Evolutionary conservation across 2,329 filamentous ascomycete species (phyloP).

Genomic region (Neonectria neomacrospora): DNA sequence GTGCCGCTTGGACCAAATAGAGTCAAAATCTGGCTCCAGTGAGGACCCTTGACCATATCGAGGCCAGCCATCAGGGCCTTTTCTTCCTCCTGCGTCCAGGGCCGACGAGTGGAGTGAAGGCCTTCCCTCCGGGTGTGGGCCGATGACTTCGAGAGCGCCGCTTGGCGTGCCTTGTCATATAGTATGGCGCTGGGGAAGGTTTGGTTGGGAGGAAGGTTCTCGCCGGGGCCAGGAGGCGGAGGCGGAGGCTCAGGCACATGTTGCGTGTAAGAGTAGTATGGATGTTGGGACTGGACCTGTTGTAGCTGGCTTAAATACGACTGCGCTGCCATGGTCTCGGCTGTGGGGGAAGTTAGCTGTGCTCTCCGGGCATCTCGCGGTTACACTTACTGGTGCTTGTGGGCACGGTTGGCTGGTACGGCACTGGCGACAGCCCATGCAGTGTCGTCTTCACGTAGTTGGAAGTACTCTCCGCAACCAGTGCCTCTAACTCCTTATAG

Average conservation of each 20-base stretch:
- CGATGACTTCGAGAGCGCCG: slow-evolving; percentile 66
- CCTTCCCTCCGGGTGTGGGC: slow-evolving; percentile 67
- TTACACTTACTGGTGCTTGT: slow-evolving; percentile 51
- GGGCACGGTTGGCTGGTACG: slow-evolving; percentile 56
- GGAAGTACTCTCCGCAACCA: slow-evolving; percentile 57
- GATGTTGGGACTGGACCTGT: slow-evolving; percentile 51
- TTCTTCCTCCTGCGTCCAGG: slow-evolving; percentile 91
- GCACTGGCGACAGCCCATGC: slow-evolving; percentile 55
- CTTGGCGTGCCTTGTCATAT: slow-evolving; percentile 69
- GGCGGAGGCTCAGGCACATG: slow-evolving; percentile 51
- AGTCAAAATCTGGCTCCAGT: slow-evolving; percentile 91
- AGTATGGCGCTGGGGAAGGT: slow-evolving; percentile 64
- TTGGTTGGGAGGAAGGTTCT: slow-evolving; percentile 66
- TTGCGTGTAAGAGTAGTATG: slow-evolving; percentile 50
- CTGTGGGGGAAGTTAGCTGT: slow-evolving; percentile 28
- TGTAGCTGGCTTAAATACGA: slow-evolving; percentile 53
- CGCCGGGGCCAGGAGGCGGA: slow-evolving; percentile 45
- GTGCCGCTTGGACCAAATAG: slow-evolving; percentile 85
- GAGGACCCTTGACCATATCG: slow-evolving; percentile 88
- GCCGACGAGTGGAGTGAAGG: slow-evolving; percentile 73
- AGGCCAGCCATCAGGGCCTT: slow-evolving; percentile 89
- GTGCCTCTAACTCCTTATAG: slow-evolving; percentile 56
- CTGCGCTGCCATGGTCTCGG: slow-evolving; percentile 51
- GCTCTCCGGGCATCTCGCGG: background rate
- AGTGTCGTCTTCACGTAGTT: slow-evolving; percentile 59